phyloP scores from a whole-genome alignment of 2,329 filamentous ascomycete species.

The Talaromyces funiculosus region DNA sequence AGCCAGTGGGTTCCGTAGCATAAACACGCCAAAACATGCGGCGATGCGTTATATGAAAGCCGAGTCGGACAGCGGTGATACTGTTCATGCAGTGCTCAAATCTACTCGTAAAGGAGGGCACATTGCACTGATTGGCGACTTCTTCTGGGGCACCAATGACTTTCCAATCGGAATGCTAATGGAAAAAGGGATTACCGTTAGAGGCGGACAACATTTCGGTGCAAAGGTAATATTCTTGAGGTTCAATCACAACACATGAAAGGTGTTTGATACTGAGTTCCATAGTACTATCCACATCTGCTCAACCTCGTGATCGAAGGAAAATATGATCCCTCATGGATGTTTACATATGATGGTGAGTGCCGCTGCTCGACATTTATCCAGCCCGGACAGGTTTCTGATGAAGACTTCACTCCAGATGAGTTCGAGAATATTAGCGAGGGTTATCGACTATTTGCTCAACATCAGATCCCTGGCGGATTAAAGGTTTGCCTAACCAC shows the following conservation, averaged over 20 bases:
- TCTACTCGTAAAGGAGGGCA: conserved; percentile 27
- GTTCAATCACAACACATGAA: neutral
- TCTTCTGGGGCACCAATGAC: conserved; percentile 24
- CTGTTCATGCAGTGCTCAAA: conserved; percentile 24
- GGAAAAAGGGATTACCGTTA: conserved; percentile 29
- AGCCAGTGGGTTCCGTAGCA: conserved; percentile 26
- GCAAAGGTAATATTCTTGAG: conserved; percentile 18
- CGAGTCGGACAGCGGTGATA: conserved; percentile 26
- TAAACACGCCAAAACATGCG: conserved; percentile 19
- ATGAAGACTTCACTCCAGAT: conserved; percentile 14
- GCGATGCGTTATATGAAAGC: conserved; percentile 20
- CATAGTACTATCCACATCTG: conserved; percentile 27
- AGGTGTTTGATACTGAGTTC: neutral
- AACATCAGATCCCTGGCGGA: conserved; percentile 26
- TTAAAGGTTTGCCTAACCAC: conserved; percentile 27
- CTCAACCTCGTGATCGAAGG: conserved; percentile 24
- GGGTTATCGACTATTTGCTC: conserved; percentile 20
- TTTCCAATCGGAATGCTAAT: conserved; percentile 29
- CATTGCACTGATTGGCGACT: conserved; percentile 27
- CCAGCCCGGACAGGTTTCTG: neutral
- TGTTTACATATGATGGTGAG: conserved; percentile 25
- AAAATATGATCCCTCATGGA: conserved; percentile 26
- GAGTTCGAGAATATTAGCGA: conserved; percentile 28
- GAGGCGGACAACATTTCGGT: conserved; percentile 24
- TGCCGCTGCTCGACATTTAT: neutral